A percentile compares a stretch with the other conserved stretches of the same genome.
Conservation (phyloP, 2,329 filamentous ascomycete species). For the Colletotrichum viniferum region DNA sequence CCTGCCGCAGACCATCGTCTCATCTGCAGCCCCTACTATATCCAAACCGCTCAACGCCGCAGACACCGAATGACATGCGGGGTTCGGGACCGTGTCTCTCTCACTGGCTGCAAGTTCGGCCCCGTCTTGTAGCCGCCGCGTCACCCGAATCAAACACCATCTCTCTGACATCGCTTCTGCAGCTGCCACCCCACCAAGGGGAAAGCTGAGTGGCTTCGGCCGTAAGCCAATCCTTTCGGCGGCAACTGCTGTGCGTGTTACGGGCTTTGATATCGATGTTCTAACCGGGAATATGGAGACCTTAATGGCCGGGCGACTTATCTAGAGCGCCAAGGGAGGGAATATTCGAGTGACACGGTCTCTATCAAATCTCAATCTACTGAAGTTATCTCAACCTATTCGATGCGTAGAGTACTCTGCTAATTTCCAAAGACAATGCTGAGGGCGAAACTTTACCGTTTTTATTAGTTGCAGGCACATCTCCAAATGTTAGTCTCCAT, state of each 20-base stretch:
- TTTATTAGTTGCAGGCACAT: neutral
- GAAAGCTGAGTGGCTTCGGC: neutral
- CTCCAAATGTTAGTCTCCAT: neutral
- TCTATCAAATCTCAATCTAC: neutral
- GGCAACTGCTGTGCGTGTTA: neutral
- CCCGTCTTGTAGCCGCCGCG: neutral
- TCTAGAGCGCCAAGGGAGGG: accelerated
- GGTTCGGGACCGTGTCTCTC: neutral
- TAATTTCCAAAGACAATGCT: no score
- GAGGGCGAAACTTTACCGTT: no score
- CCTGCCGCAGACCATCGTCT: conserved; percentile 56
- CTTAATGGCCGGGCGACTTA: neutral
- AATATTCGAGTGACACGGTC: no score
- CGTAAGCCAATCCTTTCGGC: neutral
- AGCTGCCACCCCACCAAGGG: neutral
- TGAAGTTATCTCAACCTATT: neutral
- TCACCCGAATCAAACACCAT: neutral
- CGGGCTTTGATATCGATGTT: neutral
- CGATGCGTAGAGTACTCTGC: neutral
- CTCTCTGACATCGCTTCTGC: neutral
- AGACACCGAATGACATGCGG: neutral
- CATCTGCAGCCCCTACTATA: conserved; percentile 71
- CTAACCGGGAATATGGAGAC: accelerated
- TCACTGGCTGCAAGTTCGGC: neutral
- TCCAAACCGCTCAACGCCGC: conserved; percentile 69